Base-by-base conservation (phyloP, 768 basidiomycete genomes). In the Lentinula boryana region DNA sequence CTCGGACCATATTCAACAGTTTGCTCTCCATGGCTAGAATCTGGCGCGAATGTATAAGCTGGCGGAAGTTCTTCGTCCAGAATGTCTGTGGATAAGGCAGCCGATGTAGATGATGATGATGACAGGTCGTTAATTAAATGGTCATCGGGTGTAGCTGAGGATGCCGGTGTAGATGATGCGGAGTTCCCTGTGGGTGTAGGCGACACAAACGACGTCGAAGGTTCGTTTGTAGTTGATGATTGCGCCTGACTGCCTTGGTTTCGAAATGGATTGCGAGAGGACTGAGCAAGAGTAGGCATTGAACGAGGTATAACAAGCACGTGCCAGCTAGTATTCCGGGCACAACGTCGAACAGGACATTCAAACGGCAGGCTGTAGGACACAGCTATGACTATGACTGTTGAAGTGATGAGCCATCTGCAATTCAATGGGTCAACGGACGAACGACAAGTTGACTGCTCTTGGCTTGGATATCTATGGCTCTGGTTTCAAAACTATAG, bases 1-100 rank as follows among this genome's bases (percentile, higher is more conserved):
- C 72, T 58, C 0, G 89, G 89, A 0, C 90, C 89, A 18, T 79
- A 71, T 58, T 88, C 83, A 2, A 91, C 62, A 0, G 86, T 84
- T 1, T 76, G 71, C 67, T 92, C 90, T 13, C 88, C 90, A 2
- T 79, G 74, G 49, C 69, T 64, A 16, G 75, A 51, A 51, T 85
- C 79, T 3, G 89, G 80, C 1, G 77, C 64, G 0, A 82, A 74
- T 0, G 88, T 88, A 66, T 91, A 92, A 0, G 89, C 84, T 0
- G 90, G 90, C 0, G 89, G 89, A 40, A 60, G 58, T 36, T 60
- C 58, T 41, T 60, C 58, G 27, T 49, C 15, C 12, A 60, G 27
- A 16, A 33, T 18, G 13, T 50, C 58, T 3, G 32, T 8, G 6
- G 58, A 50, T 13, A 38, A 21, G 40, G 58, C 52, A 9, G 48